Conservation (phyloP, 169 alveolate genomes). For the Sarcocystis neurona region DNA sequence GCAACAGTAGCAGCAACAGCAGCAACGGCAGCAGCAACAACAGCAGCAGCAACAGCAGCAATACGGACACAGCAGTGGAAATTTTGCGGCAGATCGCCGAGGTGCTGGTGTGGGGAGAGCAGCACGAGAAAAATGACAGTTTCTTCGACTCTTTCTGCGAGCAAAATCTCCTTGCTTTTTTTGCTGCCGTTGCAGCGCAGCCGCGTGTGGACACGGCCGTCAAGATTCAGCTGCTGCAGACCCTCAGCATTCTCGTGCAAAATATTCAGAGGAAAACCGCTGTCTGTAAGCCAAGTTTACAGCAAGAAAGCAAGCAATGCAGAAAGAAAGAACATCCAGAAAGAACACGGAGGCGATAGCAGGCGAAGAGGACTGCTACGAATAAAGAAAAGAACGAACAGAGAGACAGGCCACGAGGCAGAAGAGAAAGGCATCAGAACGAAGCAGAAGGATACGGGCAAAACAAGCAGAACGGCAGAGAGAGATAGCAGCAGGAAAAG, state of each 20-base stretch:
- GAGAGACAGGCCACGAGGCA: not conserved
- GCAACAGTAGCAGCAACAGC: no score
- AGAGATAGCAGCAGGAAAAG: no score
- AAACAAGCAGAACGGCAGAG: no score
- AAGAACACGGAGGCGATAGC: not conserved
- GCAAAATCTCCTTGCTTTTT: slow-evolving; percentile 58
- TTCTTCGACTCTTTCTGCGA: slow-evolving; percentile 65
- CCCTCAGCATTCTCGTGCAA: slow-evolving; percentile 64
- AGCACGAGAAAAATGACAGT: slow-evolving; percentile 42
- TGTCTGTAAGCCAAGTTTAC: slow-evolving; percentile 45
- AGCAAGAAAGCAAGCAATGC: not conserved
- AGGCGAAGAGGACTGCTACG: not conserved
- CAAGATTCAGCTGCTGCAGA: slow-evolving; percentile 63
- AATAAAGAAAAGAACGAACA: not conserved
- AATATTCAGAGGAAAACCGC: slow-evolving; percentile 61
- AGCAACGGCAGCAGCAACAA: no score
- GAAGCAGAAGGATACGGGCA: no score
- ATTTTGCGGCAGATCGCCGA: slow-evolving; percentile 63
- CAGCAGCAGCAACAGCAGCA: not conserved
- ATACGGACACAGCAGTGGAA: slow-evolving; percentile 53
- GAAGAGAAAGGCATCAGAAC: no score
- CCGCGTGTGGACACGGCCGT: slow-evolving; percentile 57
- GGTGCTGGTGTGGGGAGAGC: slow-evolving; percentile 66
- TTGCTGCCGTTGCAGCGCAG: slow-evolving; percentile 42
- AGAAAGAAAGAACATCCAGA: not conserved